These are phyloP conservation scores for Trichosporon ovoides DNA, from an alignment of 1,284 basidiomycete species.

Conservation along the genomic window DNA sequence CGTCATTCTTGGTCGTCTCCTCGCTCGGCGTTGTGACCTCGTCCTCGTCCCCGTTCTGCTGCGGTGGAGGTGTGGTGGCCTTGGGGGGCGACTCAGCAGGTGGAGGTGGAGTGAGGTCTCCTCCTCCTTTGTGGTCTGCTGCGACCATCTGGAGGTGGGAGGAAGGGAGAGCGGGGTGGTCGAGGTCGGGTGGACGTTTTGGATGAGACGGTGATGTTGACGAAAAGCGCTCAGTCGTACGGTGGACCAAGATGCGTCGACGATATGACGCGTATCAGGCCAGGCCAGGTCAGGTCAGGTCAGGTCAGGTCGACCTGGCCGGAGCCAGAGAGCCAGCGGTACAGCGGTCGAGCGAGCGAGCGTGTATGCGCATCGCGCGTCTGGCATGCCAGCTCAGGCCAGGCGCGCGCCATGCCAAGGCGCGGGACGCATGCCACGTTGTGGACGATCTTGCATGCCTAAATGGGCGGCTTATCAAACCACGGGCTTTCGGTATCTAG, in stretches of 20 bases:
- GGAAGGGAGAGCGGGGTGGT: neutral
- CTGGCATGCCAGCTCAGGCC: no score
- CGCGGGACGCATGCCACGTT: no score
- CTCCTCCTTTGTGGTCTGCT: slow-evolving; percentile 5
- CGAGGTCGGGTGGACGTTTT: neutral
- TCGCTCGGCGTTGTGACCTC: neutral
- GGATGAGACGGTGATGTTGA: no score
- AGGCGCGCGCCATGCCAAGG: no score
- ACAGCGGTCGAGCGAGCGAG: no score
- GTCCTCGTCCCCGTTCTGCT: neutral
- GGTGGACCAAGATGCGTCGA: no score
- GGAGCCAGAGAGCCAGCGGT: no score
- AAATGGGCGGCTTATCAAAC: no score
- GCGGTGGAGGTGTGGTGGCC: neutral
- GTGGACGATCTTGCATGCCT: no score
- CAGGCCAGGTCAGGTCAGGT: neutral
- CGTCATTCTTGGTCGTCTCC: neutral
- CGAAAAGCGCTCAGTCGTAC: no score
- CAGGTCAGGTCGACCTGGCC: neutral
- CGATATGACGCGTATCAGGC: neutral
- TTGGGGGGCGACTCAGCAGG: neutral
- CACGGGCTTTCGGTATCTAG: no score
- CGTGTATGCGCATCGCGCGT: no score
- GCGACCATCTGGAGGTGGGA: slow-evolving; percentile 10
- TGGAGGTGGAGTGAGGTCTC: neutral